Evolutionary conservation across 148 eudicot genomes (phyloP), one percentile per base, ranked within the genome.

Genomic region (Camellia japonica): DNA sequence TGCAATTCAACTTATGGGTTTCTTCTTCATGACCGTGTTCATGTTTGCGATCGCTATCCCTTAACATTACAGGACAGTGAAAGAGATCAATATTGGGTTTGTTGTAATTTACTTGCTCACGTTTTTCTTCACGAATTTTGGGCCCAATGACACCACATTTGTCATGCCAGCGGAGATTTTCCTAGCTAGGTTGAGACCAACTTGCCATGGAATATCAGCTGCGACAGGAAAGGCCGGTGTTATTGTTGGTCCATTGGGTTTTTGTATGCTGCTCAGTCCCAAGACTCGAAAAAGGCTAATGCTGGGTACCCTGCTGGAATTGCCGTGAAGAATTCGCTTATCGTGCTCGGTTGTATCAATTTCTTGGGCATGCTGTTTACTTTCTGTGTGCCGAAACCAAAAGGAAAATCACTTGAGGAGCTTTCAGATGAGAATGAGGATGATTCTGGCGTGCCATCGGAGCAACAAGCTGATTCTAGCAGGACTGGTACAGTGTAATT

Each of bases 21-120:
- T 93, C 84, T 77, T 88, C 69, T 85, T 93, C 88, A 93, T 93
- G 97, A 90, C 94, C 0, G 85, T 93, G 13, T 93, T 93, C 87
- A 93, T 93, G 97, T 89, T 93, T 18, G 97, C 93, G 0, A 78
- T 93, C 0, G 94, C 92, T 4, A 80, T 90, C 52, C 91, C 97
- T 0, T 93, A 93, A 55, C 49, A 88, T 18, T 86, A 89, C 30
- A 90, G 97, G 97, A 81, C 47, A 0, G 0, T 20, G 19, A 78
- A 55, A 74, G 80, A 72, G 5, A 83, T 90, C 60, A 30, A 30
- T 30, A 69, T 89, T 0, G 94, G 94, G 10, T 91, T 91, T 54
- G 75, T 91, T 2, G 72, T 89, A 3, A 86, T 89, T 82, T 91
- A 91, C 60, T 85, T 87, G 0, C 71, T 91, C 4, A 91, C 91